A percentile compares a stretch with the other conserved stretches of the same genome.
phyloP scores from a whole-genome alignment of 108 stramenopile species.

The Fistulifera solaris region DNA sequence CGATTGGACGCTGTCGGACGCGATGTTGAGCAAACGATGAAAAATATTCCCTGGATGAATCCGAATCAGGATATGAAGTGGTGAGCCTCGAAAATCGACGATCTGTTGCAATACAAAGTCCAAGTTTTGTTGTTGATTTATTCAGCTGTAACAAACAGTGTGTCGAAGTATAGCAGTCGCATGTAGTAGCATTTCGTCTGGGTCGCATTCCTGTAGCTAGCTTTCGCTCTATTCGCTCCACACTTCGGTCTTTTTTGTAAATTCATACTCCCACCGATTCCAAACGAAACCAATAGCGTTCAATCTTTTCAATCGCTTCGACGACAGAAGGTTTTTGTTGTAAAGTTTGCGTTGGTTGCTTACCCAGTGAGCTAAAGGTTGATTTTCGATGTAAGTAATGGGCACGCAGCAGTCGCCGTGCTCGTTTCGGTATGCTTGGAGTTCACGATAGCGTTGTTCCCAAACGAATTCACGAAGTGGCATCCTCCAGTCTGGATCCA shows the following conservation, averaged over 20 bases:
- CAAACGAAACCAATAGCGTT: conserved; percentile 40
- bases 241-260: conserved; percentile 6
- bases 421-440: conserved; percentile 31
- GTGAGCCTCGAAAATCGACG: no score
- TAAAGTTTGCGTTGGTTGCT: conserved; percentile 45
- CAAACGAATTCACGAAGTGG: conserved; percentile 28
- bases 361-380: conserved; percentile 47
- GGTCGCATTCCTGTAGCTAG: no score
- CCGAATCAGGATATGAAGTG: no score
- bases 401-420: conserved; percentile 44
- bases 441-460: conserved; percentile 34
- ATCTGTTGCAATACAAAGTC: no score
- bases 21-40: no score
- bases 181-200: no score
- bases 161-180: no score
- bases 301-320: conserved; percentile 26
- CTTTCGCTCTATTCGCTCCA: no score
- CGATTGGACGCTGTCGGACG: no score
- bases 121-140: no score
- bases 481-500: conserved; percentile 19
- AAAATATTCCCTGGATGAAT: no score
- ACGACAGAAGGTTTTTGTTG: conserved; percentile 21
- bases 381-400: conserved; percentile 27
- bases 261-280: conserved; percentile 43
- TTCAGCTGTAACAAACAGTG: no score